Conservation (phyloP, 495 filamentous ascomycete genomes). For the Aspergillus cavernicola region DNA sequence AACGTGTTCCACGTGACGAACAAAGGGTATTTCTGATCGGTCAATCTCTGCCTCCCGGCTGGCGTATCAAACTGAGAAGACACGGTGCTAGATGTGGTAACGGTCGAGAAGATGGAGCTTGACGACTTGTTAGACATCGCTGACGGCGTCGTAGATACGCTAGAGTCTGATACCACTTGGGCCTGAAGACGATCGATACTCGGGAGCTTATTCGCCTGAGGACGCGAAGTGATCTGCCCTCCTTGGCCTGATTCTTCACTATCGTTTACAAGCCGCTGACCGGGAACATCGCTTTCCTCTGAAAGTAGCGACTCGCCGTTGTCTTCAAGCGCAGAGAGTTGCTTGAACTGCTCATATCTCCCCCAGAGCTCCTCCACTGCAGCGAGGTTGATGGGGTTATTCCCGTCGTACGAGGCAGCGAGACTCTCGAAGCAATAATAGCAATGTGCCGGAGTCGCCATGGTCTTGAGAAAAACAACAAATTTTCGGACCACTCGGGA, state of each 20-base stretch:
- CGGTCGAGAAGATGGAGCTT: slow-evolving; percentile 34
- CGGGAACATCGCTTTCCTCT: slow-evolving; percentile 14
- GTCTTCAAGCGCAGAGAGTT: slow-evolving; percentile 30
- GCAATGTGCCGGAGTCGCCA: slow-evolving; percentile 83
- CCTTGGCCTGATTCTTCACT: slow-evolving; percentile 29
- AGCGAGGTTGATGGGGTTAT: slow-evolving; percentile 53
- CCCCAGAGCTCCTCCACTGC: slow-evolving; percentile 73
- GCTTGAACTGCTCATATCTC: slow-evolving; percentile 45
- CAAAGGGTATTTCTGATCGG: slow-evolving; percentile 53
- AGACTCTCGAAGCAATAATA: slow-evolving; percentile 90
- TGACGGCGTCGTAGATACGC: slow-evolving; percentile 44
- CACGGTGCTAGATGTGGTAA: slow-evolving; percentile 45
- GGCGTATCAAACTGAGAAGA: slow-evolving; percentile 28
- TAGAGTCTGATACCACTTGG: slow-evolving; percentile 37
- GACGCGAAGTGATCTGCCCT: slow-evolving; percentile 11
- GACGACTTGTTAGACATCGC: slow-evolving; percentile 42
- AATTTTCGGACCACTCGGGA: background rate
- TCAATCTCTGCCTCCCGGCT: slow-evolving; percentile 18
- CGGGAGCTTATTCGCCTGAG: slow-evolving; percentile 28
- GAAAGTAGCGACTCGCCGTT: slow-evolving; percentile 19
- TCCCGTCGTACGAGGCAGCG: slow-evolving; percentile 57
- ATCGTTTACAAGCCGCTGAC: slow-evolving; percentile 24
- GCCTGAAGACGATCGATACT: slow-evolving; percentile 33
- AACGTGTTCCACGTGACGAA: slow-evolving; percentile 95
- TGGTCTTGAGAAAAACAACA: slow-evolving; percentile 27